Evolutionary conservation across 164 flowering plant genomes (phyloP).

Genomic region (Vitis vinifera): ASM3070453v1 NC_081819.1:22085001-22085500

Average conservation of each 20-base stretch:
- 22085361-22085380: background rate
- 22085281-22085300: conserved; percentile 97
- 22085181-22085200: conserved; percentile 87
- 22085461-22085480: conserved; percentile 97
- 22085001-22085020: conserved; percentile 90
- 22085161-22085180: conserved; percentile 54
- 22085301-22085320: conserved; percentile 29
- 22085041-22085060: conserved; percentile 99
- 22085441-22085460: conserved; percentile 97
- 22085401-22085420: conserved; percentile 98
- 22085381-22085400: conserved; percentile 30
- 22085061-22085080: conserved; percentile 94
- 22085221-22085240: conserved; percentile 84
- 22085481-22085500: conserved; percentile 91
- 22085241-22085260: conserved; percentile 99
- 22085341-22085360: background rate
- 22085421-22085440: conserved; percentile 91
- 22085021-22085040: conserved; percentile 90
- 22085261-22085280: conserved; percentile 91
- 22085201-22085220: conserved; percentile 93
- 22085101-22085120: background rate
- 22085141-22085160: too few species aligned
- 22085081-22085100: conserved; percentile 6
- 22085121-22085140: too few species aligned
- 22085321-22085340: conserved; percentile 1